Conservation (phyloP, 306 rosid species). For the Bauhinia variegata region DNA sequence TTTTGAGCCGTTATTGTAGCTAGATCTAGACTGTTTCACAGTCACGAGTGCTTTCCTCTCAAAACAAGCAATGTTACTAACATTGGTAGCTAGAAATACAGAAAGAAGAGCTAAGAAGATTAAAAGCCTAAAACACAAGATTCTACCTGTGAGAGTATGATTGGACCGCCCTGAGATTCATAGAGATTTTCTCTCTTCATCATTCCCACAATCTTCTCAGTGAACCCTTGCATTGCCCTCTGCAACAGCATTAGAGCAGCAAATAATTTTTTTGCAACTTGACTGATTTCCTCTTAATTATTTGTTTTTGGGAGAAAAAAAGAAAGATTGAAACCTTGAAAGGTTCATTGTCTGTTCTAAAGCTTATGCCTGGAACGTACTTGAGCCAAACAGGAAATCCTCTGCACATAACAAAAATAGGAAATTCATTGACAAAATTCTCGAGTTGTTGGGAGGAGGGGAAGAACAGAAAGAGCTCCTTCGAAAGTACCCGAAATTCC, state of each 20-base stretch:
- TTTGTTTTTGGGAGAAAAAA: slow-evolving; percentile 8
- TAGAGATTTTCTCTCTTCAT: slow-evolving; percentile 88
- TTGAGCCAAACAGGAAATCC: slow-evolving; percentile 99
- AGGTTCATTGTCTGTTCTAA: slow-evolving; percentile 98
- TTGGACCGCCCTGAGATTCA: slow-evolving; percentile 98
- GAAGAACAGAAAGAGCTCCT: not conserved
- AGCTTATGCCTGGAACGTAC: slow-evolving; percentile 96
- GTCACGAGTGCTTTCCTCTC: slow-evolving; percentile 12
- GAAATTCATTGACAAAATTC: slow-evolving; percentile 24
- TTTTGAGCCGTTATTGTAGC: slow-evolving; percentile 20
- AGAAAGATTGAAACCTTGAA: slow-evolving; percentile 65
- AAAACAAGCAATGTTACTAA: not conserved
- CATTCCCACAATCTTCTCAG: slow-evolving; percentile 92
- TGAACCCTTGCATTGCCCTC: slow-evolving; percentile 96
- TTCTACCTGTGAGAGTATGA: slow-evolving; percentile 92
- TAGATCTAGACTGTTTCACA: slow-evolving; percentile 29
- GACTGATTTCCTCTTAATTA: not conserved
- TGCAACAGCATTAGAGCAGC: slow-evolving; percentile 46
- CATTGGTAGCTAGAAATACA: slow-evolving; percentile 21
- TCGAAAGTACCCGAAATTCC: slow-evolving; percentile 89
- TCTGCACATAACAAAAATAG: slow-evolving; percentile 48
- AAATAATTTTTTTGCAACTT: slow-evolving; percentile 5
- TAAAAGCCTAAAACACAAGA: slow-evolving; percentile 11
- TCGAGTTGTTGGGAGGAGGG: not conserved
- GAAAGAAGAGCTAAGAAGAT: slow-evolving; percentile 14